Evolutionary conservation across 2,329 filamentous ascomycete species (phyloP), one percentile per base, ranked within the genome.

Genomic region (Fusarium duplospermum): DNA sequence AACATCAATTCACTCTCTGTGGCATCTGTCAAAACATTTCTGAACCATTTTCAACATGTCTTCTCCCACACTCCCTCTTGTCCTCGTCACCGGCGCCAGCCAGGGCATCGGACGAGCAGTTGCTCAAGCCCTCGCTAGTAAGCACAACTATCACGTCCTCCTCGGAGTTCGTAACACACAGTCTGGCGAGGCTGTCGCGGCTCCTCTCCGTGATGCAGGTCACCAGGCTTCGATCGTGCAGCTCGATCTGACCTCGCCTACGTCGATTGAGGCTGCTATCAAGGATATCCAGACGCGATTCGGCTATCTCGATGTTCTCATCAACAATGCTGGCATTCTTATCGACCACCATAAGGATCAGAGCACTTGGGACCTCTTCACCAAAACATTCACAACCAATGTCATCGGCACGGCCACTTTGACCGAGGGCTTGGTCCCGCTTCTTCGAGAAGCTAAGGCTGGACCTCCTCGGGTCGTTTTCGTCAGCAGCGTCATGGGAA

Each of bases 301-400:
- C 56, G 80, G 80, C n/a, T 71, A 74, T 9, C 78, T 84, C 3
- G 81, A 83, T 59, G 79, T 82, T 9, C 81, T 84, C 4, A 54
- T 83, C 73, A 82, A 84, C 72, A 84, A 83, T 35, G 82, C 82
- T 4, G 81, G 70, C 9, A 73, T 82, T 16, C 64, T 80, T 27
- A 60, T 82, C 16, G 81, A 83, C 50, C 22, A 16, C 10, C 27
- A 64, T 1, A 45, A 75, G 13, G 56, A 47, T 1, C 61, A 76
- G 27, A 52, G 50, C 0, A 75, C 77, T 9, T 79, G 82, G 64
- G 80, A 85, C 0, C 79, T 84, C 1, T 82, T 84, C 69, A 78
- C 73, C 9, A 75, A 81, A 13, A 81, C 81, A 0, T 84, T 87
- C 65, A 76, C 80, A 9, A 80, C 81, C 6, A 87, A 88, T 29